phyloP scores from a whole-genome alignment of 2,329 filamentous ascomycete species.

The Penicillium glabrum region DNA sequence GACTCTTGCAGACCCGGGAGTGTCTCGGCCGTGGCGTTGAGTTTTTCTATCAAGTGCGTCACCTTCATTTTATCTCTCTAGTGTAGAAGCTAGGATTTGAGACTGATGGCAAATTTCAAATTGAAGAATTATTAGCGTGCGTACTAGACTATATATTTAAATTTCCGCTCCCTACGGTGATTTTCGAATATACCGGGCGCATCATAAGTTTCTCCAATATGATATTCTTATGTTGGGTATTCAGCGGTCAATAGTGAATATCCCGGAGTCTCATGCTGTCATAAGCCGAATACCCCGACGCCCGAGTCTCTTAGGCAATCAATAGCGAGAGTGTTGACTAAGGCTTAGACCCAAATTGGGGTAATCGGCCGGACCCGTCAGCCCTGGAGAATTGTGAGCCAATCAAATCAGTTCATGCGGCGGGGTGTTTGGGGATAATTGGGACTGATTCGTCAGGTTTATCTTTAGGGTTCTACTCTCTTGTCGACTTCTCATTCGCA shows the following conservation, averaged over 20 bases:
- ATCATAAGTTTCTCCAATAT: background rate
- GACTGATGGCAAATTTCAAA: too few relatives aligned
- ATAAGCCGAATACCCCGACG: background rate
- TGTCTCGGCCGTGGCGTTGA: slow-evolving; percentile 5
- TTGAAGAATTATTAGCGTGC: background rate
- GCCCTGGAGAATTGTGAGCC: background rate
- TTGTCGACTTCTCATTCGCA: background rate
- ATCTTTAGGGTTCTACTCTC: slow-evolving; percentile 13
- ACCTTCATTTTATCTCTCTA: background rate
- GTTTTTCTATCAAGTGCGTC: slow-evolving; percentile 5
- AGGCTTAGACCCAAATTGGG: slow-evolving; percentile 2
- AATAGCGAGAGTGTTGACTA: background rate
- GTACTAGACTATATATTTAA: background rate
- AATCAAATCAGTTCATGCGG: background rate
- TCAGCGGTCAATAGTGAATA: background rate
- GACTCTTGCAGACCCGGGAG: slow-evolving; percentile 3
- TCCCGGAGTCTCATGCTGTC: background rate
- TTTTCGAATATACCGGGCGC: background rate
- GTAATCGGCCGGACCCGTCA: slow-evolving; percentile 15
- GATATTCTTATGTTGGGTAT: background rate
- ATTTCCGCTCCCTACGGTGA: background rate
- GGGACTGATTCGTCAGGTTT: slow-evolving; percentile 17
- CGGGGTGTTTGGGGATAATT: background rate
- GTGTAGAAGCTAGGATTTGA: background rate
- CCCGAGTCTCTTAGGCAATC: background rate